Evolutionary conservation across 345 rosid species (phyloP).

Genomic region (Erodium maritimum): DNA sequence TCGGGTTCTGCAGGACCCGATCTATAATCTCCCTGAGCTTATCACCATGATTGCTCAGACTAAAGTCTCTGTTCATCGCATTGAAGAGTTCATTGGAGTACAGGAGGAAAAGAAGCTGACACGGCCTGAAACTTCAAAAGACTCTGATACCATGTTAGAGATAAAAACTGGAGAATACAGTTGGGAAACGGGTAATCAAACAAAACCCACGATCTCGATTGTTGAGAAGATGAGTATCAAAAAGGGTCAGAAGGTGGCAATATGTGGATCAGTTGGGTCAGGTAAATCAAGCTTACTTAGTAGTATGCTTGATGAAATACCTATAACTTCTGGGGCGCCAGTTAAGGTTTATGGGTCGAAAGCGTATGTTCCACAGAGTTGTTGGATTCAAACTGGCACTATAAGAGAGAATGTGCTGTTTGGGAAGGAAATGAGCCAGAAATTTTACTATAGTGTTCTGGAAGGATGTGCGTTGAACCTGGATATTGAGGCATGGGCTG

Average conservation of each 20-base stretch:
- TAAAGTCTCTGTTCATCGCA: slow-evolving; percentile 39
- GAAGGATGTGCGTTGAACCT: slow-evolving; percentile 47
- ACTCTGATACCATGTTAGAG: slow-evolving; percentile 18
- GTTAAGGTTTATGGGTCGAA: slow-evolving; percentile 37
- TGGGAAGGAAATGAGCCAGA: slow-evolving; percentile 35
- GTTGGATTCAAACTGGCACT: slow-evolving; percentile 76
- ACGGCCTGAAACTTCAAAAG: slow-evolving; percentile 7
- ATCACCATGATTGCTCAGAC: slow-evolving; percentile 45
- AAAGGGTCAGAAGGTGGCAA: slow-evolving; percentile 46
- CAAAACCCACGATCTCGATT: slow-evolving; percentile 22
- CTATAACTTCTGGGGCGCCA: slow-evolving; percentile 42
- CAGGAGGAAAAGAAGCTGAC: slow-evolving; percentile 28
- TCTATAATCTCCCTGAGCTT: slow-evolving; percentile 48
- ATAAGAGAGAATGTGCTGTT: slow-evolving; percentile 58
- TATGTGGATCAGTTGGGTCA: slow-evolving; percentile 72
- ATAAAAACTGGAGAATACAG: slow-evolving; percentile 34
- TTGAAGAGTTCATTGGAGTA: slow-evolving; percentile 29
- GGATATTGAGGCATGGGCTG: slow-evolving; percentile 44
- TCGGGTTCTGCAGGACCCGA: slow-evolving; percentile 52
- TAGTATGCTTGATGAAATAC: slow-evolving; percentile 68
- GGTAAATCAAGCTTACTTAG: slow-evolving; percentile 53
- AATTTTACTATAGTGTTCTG: slow-evolving; percentile 36
- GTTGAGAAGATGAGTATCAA: slow-evolving; percentile 23
- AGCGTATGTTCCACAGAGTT: slow-evolving; percentile 65
- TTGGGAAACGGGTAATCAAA: slow-evolving; percentile 25